These are phyloP conservation scores for Castanea crenata DNA, from an alignment of 306 rosid species.

Conservation along the genomic window DNA sequence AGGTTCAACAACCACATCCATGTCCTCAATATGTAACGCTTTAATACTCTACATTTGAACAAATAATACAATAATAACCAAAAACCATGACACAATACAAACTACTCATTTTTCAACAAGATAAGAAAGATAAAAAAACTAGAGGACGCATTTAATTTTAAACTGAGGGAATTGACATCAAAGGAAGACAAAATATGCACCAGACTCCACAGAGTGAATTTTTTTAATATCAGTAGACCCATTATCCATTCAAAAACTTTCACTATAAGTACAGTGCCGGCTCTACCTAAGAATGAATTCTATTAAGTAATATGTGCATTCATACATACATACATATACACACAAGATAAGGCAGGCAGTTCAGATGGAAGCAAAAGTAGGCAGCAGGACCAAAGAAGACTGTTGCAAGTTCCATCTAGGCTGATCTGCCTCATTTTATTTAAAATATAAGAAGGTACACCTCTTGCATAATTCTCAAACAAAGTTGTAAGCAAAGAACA, in stretches of 20 bases:
- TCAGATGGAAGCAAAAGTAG: slow-evolving; percentile 5
- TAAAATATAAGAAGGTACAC: slow-evolving; percentile 5
- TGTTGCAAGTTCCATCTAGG: not conserved
- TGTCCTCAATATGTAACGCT: slow-evolving; percentile 82
- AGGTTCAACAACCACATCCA: slow-evolving; percentile 97
- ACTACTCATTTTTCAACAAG: not conserved
- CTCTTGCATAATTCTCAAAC: not conserved
- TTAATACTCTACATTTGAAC: slow-evolving; percentile 56
- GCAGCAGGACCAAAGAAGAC: not conserved
- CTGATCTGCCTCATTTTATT: slow-evolving; percentile 3
- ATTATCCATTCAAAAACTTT: too few relatives aligned
- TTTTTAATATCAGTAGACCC: not conserved
- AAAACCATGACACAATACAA: not conserved
- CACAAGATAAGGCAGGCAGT: not conserved
- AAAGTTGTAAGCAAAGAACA: slow-evolving; percentile 15
- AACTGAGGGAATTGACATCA: not conserved
- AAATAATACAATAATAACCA: slow-evolving; percentile 10
- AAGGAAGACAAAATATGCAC: not conserved
- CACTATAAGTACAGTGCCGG: not conserved
- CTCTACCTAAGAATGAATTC: not conserved
- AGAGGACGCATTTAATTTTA: not conserved
- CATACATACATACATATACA: not conserved
- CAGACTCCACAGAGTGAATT: not conserved
- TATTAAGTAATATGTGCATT: not conserved
- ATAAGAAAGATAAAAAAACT: not conserved